Evolutionary conservation across 1,139 yeast species (phyloP), one percentile per base, ranked within the genome.

Genomic region (Debaryomycetaceae sp.): DNA sequence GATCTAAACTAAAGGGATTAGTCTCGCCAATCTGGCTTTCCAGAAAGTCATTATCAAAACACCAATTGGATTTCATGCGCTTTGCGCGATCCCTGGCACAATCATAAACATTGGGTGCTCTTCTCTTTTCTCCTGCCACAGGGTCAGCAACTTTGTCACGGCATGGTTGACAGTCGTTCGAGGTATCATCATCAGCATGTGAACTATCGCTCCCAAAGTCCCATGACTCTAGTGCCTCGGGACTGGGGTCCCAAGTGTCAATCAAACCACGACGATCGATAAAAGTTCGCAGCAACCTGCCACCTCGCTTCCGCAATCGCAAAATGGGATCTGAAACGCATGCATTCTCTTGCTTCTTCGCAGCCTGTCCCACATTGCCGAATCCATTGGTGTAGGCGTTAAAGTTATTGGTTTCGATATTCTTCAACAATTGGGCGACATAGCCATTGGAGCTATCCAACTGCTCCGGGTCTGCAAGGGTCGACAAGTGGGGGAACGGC

Each of bases 251-350:
- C n/a, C n/a, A n/a, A 26, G 58, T 37, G 15, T 43, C 39, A 25
- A 50, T 33, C 29, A 68, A 61, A 22, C 68, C 69, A 33, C 69
- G 65, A 38, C 95, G 66, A 55, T 87, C 97, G 37, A 87, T 55
- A 59, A 79, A 81, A 16, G 69, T 56, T 28, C 82, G 65, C 22
- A 81, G 79, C 28, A 70, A 69, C 44, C 95, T 70, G 13, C 92
- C 95, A 25, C 67, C 59, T 42, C 97, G 72, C 49, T 77, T 77
- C 34, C 96, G 68, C 35, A 85, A 55, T 32, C 85, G 68, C 44
- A 75, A 63, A 1, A 77, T 52, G 12, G 77, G 72, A 31, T 73
- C 83, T 2, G 76, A 68, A 5, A 61, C 52, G 30, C 38, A 43
- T 7, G 20, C 8, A 18, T 6, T 18, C 6, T 6, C 10, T 18